A percentile compares a stretch with the other conserved stretches of the same genome.
These are phyloP conservation scores for Candida sp. DNA, from an alignment of 1,139 yeast species.

Conservation along the genomic window DNA sequence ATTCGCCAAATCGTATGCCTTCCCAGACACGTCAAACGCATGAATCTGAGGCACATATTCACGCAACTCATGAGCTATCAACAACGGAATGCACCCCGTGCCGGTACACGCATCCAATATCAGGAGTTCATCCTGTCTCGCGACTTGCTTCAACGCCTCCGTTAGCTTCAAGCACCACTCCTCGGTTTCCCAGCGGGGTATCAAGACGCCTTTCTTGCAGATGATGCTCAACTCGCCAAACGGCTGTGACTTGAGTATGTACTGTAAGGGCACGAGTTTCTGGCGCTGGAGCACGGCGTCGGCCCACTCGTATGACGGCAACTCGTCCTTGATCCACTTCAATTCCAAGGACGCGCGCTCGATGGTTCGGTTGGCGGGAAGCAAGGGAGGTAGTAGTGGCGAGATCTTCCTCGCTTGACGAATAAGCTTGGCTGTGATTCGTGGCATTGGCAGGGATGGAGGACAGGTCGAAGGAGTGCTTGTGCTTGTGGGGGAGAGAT, in stretches of 20 bases:
- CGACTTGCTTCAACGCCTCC: constrained; percentile 18
- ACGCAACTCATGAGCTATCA: constrained; percentile 39
- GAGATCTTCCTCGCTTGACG: constrained; percentile 30
- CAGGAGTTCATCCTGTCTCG: constrained; percentile 1
- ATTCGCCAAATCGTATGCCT: constrained; percentile 55
- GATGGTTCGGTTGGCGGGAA: constrained; percentile 32
- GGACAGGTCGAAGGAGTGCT: no score
- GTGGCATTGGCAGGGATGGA: constrained; percentile 28
- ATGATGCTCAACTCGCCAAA: constrained; percentile 69
- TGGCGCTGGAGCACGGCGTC: constrained; percentile 44
- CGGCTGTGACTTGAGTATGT: constrained; percentile 85
- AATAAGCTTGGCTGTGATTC: constrained; percentile 32
- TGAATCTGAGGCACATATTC: constrained; percentile 20
- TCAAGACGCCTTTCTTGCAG: constrained; percentile 71
- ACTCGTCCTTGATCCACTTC: constrained; percentile 44
- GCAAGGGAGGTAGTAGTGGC: constrained; percentile 34
- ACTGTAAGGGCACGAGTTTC: constrained; percentile 72
- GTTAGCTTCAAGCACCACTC: constrained; percentile 72
- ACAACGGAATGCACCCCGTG: constrained; percentile 82
- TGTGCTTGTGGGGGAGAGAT: no score
- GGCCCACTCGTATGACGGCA: constrained; percentile 38
- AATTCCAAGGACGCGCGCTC: constrained; percentile 39
- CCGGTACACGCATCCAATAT: constrained; percentile 88
- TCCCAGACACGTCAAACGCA: constrained; percentile 65
- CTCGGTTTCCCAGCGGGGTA: constrained; percentile 97